Evolutionary conservation across 768 basidiomycete genomes (phyloP), one percentile per base, ranked within the genome.

Genomic region (Pulveroboletus frians): DNA sequence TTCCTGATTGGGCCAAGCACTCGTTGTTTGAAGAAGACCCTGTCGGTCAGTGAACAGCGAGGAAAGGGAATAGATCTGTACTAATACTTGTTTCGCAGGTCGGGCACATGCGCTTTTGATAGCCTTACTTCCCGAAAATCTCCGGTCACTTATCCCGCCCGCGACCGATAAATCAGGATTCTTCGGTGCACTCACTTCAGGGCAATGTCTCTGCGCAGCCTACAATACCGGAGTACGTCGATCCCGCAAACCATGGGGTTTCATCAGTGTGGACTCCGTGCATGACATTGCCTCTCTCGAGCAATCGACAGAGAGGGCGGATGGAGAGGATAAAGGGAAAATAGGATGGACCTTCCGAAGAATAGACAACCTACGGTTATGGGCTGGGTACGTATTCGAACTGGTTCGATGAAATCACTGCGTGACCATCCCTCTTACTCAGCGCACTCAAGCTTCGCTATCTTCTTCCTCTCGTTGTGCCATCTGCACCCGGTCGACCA

Each of bases 201-300:
- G 92, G 0, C 86, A 91, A 58, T 67, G 90, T 9, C 76, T 94
- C 11, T 94, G 92, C 58, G 64, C 74, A 2, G 84, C 88, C 0
- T 92, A 92, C 70, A 95, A 94, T 65, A 67, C 77, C 10, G 85
- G 81, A 26, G 85, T 94, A 0, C 80, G 92, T 21, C 79, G 81
- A 50, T 92, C 89, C 8, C 80, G 80, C 40, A 81, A 85, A 55
- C 88, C 89, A 0, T 95, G 91, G 90, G 92, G 92, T 0, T 94
- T 84, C 66, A 85, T 94, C 49, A 86, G 77, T 52, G 69, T 75
- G 38, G 81, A 85, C 49, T 79, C 23, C 2, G 81, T 95, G 15
- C 92, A 94, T 58, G 88, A 91, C 59, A 82, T 94, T 39, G 65
- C 82, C 17, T 72, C 77, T 3, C 76, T 90, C 14, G 87, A 89